Conservation (phyloP, 768 basidiomycete species). For the Rhodotorula sphaerocarpa region DNA sequence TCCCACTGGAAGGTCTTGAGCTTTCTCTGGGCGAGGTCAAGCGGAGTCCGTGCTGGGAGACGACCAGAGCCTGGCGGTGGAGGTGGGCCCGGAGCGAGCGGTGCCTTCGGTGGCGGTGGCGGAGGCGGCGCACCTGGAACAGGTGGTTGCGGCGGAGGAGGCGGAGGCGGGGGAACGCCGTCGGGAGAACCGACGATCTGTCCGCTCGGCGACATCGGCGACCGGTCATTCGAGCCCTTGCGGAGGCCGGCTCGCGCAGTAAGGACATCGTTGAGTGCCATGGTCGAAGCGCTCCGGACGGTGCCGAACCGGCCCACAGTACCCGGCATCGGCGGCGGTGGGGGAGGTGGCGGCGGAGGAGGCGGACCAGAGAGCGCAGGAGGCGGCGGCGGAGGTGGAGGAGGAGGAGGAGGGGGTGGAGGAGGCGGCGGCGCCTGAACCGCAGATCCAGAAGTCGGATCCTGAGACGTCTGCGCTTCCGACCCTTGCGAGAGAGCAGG, state of each 20-base stretch:
- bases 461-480: no score
- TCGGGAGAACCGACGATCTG: neutral
- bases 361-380: neutral
- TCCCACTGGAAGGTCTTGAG: conserved; percentile 99
- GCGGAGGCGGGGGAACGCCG: conserved; percentile 39
- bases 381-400: conserved; percentile 40
- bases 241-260: conserved; percentile 7
- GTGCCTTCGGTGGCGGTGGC: neutral
- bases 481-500: no score
- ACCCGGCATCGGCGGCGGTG: conserved; percentile 38
- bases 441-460: no score
- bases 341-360: neutral
- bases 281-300: conserved; percentile 1
- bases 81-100: conserved; percentile 9
- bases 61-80: conserved; percentile 30
- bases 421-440: conserved; percentile 6
- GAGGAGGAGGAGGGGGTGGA: conserved; percentile 35
- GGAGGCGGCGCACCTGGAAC: conserved; percentile 35
- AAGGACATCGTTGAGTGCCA: conserved; percentile 16
- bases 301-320: conserved; percentile 9
- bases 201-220: conserved; percentile 21
- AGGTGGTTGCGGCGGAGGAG: conserved; percentile 32
- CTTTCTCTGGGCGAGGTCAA: conserved; percentile 47
- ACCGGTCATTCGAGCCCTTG: conserved; percentile 4
- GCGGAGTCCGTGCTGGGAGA: conserved; percentile 19